Conservation (phyloP, 805 yeast species). For the Zygoascus ofunaensis region DNA sequence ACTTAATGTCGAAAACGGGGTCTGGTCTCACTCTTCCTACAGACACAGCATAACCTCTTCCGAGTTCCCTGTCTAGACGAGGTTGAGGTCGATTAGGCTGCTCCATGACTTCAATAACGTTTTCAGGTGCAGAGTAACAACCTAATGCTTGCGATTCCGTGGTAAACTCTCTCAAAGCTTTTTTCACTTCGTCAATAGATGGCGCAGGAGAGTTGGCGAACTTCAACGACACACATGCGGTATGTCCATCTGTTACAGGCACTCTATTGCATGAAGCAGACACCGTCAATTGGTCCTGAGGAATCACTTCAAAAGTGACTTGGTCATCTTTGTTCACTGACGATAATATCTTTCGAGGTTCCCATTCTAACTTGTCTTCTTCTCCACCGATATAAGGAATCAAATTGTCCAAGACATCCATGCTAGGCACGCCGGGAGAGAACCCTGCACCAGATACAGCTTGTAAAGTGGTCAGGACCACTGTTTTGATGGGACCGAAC, state of each 20-base stretch:
- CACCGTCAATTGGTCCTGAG: slow-evolving; percentile 67
- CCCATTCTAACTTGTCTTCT: slow-evolving; percentile 98
- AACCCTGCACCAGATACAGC: slow-evolving; percentile 98
- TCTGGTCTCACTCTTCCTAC: slow-evolving; percentile 94
- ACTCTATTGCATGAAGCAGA: slow-evolving; percentile 97
- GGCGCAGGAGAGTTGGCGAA: slow-evolving; percentile 82
- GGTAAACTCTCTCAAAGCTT: slow-evolving; percentile 57
- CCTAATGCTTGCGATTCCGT: slow-evolving; percentile 76
- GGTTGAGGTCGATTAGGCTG: slow-evolving; percentile 95
- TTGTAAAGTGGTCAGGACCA: slow-evolving; percentile 87
- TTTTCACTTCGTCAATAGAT: slow-evolving; percentile 67
- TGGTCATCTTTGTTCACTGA: slow-evolving; percentile 35
- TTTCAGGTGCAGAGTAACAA: slow-evolving; percentile 89
- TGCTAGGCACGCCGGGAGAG: slow-evolving; percentile 94
- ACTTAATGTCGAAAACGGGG: slow-evolving; percentile 86
- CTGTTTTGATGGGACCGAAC: slow-evolving; percentile 82
- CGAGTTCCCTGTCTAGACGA: slow-evolving; percentile 91
- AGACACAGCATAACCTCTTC: slow-evolving; percentile 84
- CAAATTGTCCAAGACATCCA: slow-evolving; percentile 88
- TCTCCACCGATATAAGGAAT: slow-evolving; percentile 94
- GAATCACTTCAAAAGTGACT: slow-evolving; percentile 45
- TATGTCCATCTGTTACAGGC: slow-evolving; percentile 96
- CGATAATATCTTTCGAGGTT: slow-evolving; percentile 84
- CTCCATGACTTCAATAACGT: slow-evolving; percentile 85
- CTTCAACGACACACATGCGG: slow-evolving; percentile 83